Evolutionary conservation across 1,139 yeast species (phyloP).

Genomic region (Debaryomycetaceae sp.): DNA sequence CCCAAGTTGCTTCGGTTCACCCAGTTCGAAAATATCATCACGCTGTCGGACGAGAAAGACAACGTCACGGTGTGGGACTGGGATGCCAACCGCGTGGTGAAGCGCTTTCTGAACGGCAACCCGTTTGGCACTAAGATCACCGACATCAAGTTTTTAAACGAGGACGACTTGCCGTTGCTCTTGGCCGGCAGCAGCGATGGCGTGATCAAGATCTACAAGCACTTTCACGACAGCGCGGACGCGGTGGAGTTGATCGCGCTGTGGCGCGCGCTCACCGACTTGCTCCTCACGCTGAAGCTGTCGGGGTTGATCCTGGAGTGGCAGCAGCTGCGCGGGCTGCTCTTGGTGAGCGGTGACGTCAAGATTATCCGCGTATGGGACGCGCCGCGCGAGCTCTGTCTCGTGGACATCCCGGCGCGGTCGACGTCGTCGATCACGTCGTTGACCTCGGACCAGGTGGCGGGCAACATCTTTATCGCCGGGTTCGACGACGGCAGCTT

Average conservation of each 20-base stretch:
- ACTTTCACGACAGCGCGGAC: slow-evolving; percentile 51
- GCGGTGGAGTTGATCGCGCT: slow-evolving; percentile 69
- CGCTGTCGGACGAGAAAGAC: slow-evolving; percentile 82
- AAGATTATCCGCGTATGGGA: slow-evolving; percentile 93
- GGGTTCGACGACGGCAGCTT: slow-evolving; percentile 94
- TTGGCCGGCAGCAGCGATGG: slow-evolving; percentile 94
- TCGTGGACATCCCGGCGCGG: slow-evolving; percentile 85
- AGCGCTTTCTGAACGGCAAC: slow-evolving; percentile 76
- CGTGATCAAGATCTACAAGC: slow-evolving; percentile 77
- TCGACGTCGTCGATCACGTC: slow-evolving; percentile 87
- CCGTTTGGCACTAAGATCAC: slow-evolving; percentile 87
- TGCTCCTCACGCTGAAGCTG: slow-evolving; percentile 73
- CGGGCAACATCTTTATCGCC: slow-evolving; percentile 86
- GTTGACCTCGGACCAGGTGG: slow-evolving; percentile 90
- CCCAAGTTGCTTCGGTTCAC: slow-evolving; percentile 78
- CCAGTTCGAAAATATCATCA: slow-evolving; percentile 83
- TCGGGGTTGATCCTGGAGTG: slow-evolving; percentile 88
- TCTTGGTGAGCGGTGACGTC: slow-evolving; percentile 92
- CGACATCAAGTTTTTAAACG: slow-evolving; percentile 80
- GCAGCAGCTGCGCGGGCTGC: slow-evolving; percentile 94
- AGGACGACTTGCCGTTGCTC: slow-evolving; percentile 83
- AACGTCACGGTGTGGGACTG: slow-evolving; percentile 88
- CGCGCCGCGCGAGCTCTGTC: slow-evolving; percentile 87
- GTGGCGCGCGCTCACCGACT: slow-evolving; percentile 91
- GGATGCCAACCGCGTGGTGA: slow-evolving; percentile 53